Evolutionary conservation across 1,284 basidiomycete species (phyloP).

Genomic region (Papiliotrema nemorosa): DNA sequence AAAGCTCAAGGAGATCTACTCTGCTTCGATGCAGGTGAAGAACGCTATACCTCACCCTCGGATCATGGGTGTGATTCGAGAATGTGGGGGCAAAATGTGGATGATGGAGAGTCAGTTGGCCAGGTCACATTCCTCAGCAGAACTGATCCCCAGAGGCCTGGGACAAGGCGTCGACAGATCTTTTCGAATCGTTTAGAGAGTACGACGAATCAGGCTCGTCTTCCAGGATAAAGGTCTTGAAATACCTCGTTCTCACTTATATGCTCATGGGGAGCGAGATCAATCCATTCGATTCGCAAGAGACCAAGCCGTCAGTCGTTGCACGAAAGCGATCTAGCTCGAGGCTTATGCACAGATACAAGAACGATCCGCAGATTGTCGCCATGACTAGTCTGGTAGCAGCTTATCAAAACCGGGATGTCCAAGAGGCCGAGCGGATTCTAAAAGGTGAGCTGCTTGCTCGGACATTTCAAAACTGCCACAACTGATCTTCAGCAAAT

Average conservation of each 20-base stretch:
- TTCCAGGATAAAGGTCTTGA: conserved; percentile 94
- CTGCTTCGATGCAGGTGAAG: conserved; percentile 84
- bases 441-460: conserved; percentile 60
- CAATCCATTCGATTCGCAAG: conserved; percentile 98
- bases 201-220: conserved; percentile 98
- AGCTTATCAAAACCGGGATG: conserved; percentile 93
- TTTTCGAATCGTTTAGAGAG: conserved; percentile 97
- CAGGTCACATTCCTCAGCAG: not conserved
- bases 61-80: conserved; percentile 98
- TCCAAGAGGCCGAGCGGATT: conserved; percentile 93
- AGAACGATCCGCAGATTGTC: conserved; percentile 91
- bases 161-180: conserved; percentile 94
- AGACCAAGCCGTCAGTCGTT: conserved; percentile 78
- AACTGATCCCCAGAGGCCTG: conserved; percentile 67
- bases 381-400: conserved; percentile 97
- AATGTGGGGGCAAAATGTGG: conserved; percentile 99
- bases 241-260: conserved; percentile 95
- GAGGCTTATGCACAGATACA: conserved; percentile 63
- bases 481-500: conserved; percentile 62
- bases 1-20: conserved; percentile 98
- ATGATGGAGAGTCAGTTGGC: conserved; percentile 88
- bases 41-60: conserved; percentile 97
- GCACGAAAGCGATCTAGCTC: conserved; percentile 1
- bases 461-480: not conserved
- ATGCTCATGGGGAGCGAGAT: conserved; percentile 98